Conservation (phyloP, 192 early-diverging fungal genomes). For the Dimargaris xerosporica region DNA sequence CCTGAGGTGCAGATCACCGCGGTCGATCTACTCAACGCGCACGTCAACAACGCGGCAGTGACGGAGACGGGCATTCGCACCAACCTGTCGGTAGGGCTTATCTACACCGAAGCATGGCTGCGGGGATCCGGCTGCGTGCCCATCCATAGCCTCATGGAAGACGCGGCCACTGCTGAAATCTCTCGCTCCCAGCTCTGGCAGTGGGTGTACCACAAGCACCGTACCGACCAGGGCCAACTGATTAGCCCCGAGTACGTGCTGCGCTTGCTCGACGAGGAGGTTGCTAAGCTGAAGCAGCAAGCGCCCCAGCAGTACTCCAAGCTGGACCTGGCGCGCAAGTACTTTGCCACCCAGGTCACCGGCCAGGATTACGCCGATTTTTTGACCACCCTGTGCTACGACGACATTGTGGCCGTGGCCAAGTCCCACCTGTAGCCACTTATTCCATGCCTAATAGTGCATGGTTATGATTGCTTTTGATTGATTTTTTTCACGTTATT, state of each 20-base stretch:
- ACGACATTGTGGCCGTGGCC: constrained; percentile 50
- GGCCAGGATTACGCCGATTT: constrained; percentile 81
- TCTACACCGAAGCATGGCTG: constrained; percentile 96
- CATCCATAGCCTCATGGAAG: constrained; percentile 97
- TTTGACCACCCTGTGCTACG: constrained; percentile 84
- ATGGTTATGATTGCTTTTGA: too few relatives aligned
- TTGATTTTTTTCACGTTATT: too few relatives aligned
- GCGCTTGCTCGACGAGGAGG: constrained; percentile 80
- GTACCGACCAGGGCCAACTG: constrained; percentile 63
- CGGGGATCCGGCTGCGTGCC: constrained; percentile 90
- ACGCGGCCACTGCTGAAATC: constrained; percentile 96
- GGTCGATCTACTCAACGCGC: constrained; percentile 67
- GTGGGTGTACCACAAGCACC: constrained; percentile 80
- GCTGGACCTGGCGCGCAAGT: constrained; percentile 35
- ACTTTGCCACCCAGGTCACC: constrained; percentile 60
- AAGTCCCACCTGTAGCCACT: too few relatives aligned
- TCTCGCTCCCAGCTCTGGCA: constrained; percentile 94
- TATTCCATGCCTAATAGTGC: too few relatives aligned
- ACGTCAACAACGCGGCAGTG: constrained; percentile 53
- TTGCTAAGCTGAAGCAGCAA: constrained; percentile 47
- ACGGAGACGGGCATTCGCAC: constrained; percentile 81
- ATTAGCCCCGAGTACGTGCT: constrained; percentile 66
- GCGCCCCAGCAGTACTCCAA: constrained; percentile 28
- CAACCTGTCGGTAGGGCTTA: constrained; percentile 83
- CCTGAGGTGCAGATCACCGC: constrained; percentile 79